Evolutionary conservation across 495 filamentous ascomycete genomes (phyloP).

Genomic region (Penicillium salamii): DNA sequence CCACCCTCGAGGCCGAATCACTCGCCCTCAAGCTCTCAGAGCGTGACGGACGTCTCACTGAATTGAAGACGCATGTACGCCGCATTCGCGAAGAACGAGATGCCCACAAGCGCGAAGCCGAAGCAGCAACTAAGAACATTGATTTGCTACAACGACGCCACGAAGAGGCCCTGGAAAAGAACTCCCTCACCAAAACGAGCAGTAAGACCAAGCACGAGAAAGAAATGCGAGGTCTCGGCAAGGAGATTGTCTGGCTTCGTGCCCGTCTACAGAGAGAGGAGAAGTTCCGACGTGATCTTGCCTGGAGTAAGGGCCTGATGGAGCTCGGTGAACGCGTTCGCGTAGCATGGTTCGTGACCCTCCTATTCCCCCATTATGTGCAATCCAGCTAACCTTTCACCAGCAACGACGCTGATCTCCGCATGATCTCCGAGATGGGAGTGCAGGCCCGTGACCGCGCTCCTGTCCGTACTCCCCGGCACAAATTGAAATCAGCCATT

Average conservation of each 20-base stretch:
- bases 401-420: slow-evolving; percentile 89
- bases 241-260: slow-evolving; percentile 87
- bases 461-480: slow-evolving; percentile 31
- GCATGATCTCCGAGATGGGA: slow-evolving; percentile 77
- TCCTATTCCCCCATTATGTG: slow-evolving; percentile 12
- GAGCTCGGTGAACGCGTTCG: slow-evolving; percentile 72
- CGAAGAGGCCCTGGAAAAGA: slow-evolving; percentile 49
- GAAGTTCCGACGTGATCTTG: slow-evolving; percentile 70
- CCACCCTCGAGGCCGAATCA: slow-evolving; percentile 66
- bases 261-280: slow-evolving; percentile 76
- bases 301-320: slow-evolving; percentile 78
- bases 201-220: slow-evolving; percentile 62
- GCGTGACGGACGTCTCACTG: slow-evolving; percentile 49
- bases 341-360: slow-evolving; percentile 72
- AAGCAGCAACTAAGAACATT: slow-evolving; percentile 49
- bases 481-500: slow-evolving; percentile 49
- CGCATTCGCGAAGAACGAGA: slow-evolving; percentile 59
- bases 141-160: slow-evolving; percentile 53
- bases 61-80: slow-evolving; percentile 55
- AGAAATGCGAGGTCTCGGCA: slow-evolving; percentile 78
- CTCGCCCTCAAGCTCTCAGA: slow-evolving; percentile 56
- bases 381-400: slow-evolving; percentile 13
- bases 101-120: slow-evolving; percentile 46
- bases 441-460: slow-evolving; percentile 45
- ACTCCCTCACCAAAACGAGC: slow-evolving; percentile 34